Conservation (phyloP, 2,329 filamentous ascomycete genomes). For the Orbilia brochopaga region DNA sequence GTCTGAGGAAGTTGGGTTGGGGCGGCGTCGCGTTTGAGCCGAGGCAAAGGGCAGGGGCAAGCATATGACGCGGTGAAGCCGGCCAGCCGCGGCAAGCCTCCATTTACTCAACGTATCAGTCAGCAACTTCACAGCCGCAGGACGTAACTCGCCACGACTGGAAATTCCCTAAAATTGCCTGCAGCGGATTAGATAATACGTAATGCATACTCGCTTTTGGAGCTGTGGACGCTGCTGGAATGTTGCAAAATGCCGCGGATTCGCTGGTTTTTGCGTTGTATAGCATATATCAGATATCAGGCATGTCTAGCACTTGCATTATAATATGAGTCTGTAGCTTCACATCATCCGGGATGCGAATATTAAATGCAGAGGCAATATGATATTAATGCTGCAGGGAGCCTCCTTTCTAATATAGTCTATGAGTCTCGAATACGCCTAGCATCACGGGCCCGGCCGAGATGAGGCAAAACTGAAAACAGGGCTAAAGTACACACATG, state of each 20-base stretch:
- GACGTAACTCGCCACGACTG: background rate
- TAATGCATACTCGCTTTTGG: too few species aligned
- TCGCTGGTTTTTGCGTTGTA: conserved; percentile 23
- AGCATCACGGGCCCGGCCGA: too few species aligned
- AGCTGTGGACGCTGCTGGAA: conserved; percentile 1
- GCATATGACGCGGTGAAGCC: conserved; percentile 36
- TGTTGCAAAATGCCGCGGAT: conserved; percentile 23
- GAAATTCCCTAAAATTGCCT: conserved; percentile 1
- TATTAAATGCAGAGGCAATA: too few species aligned
- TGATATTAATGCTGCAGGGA: too few species aligned
- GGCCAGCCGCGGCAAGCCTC: conserved; percentile 32
- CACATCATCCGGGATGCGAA: too few species aligned
- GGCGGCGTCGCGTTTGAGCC: conserved; percentile 47
- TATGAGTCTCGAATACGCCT: too few species aligned
- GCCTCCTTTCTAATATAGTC: too few species aligned
- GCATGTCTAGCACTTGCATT: background rate
- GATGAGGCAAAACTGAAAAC: too few species aligned
- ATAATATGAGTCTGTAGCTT: background rate
- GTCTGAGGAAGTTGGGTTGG: conserved; percentile 37
- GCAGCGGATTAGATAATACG: conserved; percentile 49
- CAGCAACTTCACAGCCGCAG: background rate
- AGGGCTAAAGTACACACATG: too few species aligned
- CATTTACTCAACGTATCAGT: too few species aligned
- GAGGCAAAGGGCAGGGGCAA: conserved; percentile 31
- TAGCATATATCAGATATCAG: background rate